These are phyloP conservation scores for Cercospora brassicicola DNA, from an alignment of 2,329 filamentous ascomycete species.

Conservation along the genomic window DNA sequence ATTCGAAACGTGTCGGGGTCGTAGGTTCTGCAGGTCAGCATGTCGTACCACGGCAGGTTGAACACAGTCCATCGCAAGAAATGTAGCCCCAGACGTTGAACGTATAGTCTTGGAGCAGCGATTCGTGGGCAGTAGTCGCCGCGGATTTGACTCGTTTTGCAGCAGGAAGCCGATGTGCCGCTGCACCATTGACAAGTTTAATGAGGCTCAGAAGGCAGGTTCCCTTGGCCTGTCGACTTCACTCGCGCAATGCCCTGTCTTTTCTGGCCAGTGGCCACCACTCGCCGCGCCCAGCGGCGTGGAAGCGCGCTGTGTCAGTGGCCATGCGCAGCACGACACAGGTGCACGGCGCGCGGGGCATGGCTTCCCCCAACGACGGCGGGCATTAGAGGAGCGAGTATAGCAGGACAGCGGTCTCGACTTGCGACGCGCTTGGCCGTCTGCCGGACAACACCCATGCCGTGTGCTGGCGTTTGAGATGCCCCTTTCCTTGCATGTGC, in stretches of 20 bases:
- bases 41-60: neutral
- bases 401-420: neutral
- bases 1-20: neutral
- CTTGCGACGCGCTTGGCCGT: neutral
- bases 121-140: neutral
- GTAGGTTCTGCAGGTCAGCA: neutral
- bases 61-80: neutral
- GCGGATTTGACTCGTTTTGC: neutral
- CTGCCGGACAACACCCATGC: constrained; percentile 6
- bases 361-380: neutral
- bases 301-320: neutral
- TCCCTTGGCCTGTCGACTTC: neutral
- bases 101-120: neutral
- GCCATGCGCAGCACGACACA: neutral
- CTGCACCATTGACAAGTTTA: neutral
- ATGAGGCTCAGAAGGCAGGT: neutral
- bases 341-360: neutral
- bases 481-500: constrained; percentile 16
- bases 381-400: neutral
- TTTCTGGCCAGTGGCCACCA: neutral
- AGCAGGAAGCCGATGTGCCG: neutral
- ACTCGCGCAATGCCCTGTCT: neutral
- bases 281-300: neutral
- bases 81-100: neutral
- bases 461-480: neutral